phyloP scores from a whole-genome alignment of 2,329 filamentous ascomycete species.

The Biscogniauxia mediterranea region DNA sequence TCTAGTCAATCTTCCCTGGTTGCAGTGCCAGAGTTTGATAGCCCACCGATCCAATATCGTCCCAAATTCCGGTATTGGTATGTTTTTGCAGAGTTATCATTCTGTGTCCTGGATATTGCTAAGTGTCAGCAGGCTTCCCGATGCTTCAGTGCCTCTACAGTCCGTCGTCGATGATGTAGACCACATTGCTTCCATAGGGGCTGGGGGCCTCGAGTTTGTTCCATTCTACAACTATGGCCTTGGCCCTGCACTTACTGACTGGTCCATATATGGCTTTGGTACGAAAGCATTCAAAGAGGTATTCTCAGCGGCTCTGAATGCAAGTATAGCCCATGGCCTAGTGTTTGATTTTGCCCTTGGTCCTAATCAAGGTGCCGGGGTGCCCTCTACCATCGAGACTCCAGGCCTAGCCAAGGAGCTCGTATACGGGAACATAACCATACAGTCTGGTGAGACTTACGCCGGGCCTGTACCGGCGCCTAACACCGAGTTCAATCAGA shows the following conservation, averaged over 20 bases:
- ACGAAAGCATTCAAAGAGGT: constrained; percentile 27
- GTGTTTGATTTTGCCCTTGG: constrained; percentile 25
- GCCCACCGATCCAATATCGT: no score
- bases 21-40: no score
- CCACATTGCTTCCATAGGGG: constrained; percentile 14
- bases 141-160: constrained; percentile 20
- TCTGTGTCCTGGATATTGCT: not conserved
- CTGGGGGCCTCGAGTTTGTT: constrained; percentile 28
- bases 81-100: not conserved
- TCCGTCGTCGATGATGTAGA: constrained; percentile 20
- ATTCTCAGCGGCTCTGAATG: constrained; percentile 14
- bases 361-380: constrained; percentile 23
- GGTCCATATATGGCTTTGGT: constrained; percentile 41
- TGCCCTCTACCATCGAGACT: constrained; percentile 19
- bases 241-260: constrained; percentile 23
- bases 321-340: constrained; percentile 11
- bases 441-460: constrained; percentile 5
- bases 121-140: constrained; percentile 25
- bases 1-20: no score
- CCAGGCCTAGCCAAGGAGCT: constrained; percentile 21
- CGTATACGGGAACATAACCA: constrained; percentile 11
- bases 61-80: constrained; percentile 2
- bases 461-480: constrained; percentile 12
- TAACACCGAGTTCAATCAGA: constrained; percentile 15
- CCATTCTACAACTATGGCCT: constrained; percentile 29